Evolutionary conservation across 306 rosid species (phyloP).

Genomic region (Biancaea sappan): DNA sequence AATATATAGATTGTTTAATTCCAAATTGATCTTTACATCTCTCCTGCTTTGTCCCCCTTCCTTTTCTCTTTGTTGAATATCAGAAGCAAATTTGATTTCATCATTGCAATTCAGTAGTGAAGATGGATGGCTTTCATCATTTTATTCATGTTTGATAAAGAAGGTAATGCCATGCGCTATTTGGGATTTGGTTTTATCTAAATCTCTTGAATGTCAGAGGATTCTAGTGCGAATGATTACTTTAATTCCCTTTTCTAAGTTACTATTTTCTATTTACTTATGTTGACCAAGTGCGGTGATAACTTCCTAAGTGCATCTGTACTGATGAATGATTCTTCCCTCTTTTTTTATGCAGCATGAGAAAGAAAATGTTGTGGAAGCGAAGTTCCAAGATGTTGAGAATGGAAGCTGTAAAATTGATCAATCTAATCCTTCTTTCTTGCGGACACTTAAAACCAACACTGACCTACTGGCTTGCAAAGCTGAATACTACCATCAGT

Average conservation of each 20-base stretch:
- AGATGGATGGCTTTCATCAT: conserved; percentile 94
- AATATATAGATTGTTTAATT: conserved; percentile 4
- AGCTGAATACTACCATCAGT: conserved; percentile 96
- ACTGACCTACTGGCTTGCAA: conserved; percentile 93
- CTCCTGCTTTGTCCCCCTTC: conserved; percentile 1
- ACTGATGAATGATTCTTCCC: conserved; percentile 26
- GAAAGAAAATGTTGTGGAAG: conserved; percentile 80
- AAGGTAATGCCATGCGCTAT: conserved; percentile 57
- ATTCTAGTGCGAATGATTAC: not conserved
- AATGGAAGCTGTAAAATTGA: conserved; percentile 67
- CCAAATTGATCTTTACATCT: conserved; percentile 28
- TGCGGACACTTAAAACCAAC: conserved; percentile 68
- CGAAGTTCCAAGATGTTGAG: conserved; percentile 85
- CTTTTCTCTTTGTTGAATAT: conserved; percentile 39
- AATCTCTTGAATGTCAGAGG: conserved; percentile 14
- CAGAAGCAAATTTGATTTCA: conserved; percentile 80
- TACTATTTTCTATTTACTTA: not conserved
- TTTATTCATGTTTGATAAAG: conserved; percentile 88
- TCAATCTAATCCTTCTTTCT: conserved; percentile 63
- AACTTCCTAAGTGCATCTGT: conserved; percentile 1
- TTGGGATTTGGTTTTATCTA: conserved; percentile 26
- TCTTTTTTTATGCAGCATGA: conserved; percentile 63
- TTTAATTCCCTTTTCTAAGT: not conserved
- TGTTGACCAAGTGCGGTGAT: conserved; percentile 4
- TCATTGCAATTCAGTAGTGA: conserved; percentile 85